Base-by-base conservation (phyloP, 2,329 filamentous ascomycete genomes). In the Penicillium freii region DNA sequence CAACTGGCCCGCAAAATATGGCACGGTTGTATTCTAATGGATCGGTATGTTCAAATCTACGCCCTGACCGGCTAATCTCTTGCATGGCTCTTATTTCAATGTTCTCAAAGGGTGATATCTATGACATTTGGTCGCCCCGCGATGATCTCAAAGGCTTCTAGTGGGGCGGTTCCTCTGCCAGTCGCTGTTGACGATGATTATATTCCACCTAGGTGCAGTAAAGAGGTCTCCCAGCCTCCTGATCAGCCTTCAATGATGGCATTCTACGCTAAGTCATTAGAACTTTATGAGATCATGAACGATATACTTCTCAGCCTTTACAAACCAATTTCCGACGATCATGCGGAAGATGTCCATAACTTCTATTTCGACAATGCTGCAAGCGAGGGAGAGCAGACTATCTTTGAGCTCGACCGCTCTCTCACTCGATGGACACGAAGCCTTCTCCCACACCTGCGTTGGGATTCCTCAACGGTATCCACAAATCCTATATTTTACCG, bases 11-110 rank as follows among this genome's bases (percentile, higher is more conserved):
- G 69, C 3, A 71, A 71, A 27, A 61, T 74, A 15, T 75, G 73
- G 71, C 70, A 75, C 52, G 72, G 71, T 0, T 75, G 73, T 57
- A 67, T 75, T 10, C 59, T 74, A 3, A 73, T 75, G 69, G 72
- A 75, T 44, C 62, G 71, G 71, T 72, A 64, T 42, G 64, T 54
- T 25, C 21, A 25, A 15, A 5, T 6, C 4, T 7, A 50, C 10
- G 1, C 19, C 19, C 8, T 13, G 13, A 1, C 4, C 1, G 11
- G 17, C 33, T 33, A 10, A 15, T 29, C 2, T 21, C 27, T 31
- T 3, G 8, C 23, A 15, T n/a, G 33, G 15, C 34, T 46, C 36
- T 50, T 17, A 44, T n/a, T 8, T 59, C 19, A 31, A 17, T 45
- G 36, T 19, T 25, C 10, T 29, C 4, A 5, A 39, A 73, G 73